Percentiles rank a stretch among this genome's conserved stretches.
phyloP scores from a whole-genome alignment of 805 yeast species.

The Clavispora vitiphila region DNA sequence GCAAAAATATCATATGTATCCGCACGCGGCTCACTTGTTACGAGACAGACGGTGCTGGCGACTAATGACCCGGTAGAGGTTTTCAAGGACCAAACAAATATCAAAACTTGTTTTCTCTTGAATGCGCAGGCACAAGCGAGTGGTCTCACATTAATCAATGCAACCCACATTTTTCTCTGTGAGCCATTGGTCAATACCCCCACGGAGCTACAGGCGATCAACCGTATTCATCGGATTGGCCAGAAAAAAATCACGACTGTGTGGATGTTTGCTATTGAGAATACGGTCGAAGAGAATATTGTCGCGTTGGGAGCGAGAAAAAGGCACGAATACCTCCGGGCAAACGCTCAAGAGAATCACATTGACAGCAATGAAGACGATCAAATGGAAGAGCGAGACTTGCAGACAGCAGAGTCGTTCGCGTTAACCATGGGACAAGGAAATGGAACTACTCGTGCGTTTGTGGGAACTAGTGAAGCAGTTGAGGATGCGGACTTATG shows the following conservation, averaged over 20 bases:
- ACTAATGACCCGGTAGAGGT: conserved; percentile 34
- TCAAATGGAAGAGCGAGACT: conserved; percentile 8
- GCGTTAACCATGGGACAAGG: conserved; percentile 11
- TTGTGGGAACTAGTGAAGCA: conserved; percentile 7
- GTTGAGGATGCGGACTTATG: conserved; percentile 11
- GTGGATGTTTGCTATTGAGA: conserved; percentile 84
- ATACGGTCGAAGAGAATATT: conserved; percentile 87
- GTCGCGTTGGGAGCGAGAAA: conserved; percentile 61
- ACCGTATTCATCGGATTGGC: conserved; percentile 89
- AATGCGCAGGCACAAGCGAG: conserved; percentile 86
- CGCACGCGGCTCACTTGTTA: conserved; percentile 35
- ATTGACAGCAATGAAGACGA: conserved; percentile 1
- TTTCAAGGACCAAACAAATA: conserved; percentile 53
- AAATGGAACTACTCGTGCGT: neutral
- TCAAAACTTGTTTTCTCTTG: conserved; percentile 76
- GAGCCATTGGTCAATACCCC: conserved; percentile 90
- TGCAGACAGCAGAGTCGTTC: conserved; percentile 15
- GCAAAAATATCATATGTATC: conserved; percentile 57
- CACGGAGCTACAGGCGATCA: conserved; percentile 85
- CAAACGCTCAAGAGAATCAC: conserved; percentile 11
- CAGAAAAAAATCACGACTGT: conserved; percentile 77
- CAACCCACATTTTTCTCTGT: conserved; percentile 85
- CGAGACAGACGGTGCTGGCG: conserved; percentile 1
- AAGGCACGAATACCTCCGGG: conserved; percentile 40
- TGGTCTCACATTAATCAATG: conserved; percentile 86